Base-by-base conservation (phyloP, 495 filamentous ascomycete genomes). In the Penicillium goetzii region DNA sequence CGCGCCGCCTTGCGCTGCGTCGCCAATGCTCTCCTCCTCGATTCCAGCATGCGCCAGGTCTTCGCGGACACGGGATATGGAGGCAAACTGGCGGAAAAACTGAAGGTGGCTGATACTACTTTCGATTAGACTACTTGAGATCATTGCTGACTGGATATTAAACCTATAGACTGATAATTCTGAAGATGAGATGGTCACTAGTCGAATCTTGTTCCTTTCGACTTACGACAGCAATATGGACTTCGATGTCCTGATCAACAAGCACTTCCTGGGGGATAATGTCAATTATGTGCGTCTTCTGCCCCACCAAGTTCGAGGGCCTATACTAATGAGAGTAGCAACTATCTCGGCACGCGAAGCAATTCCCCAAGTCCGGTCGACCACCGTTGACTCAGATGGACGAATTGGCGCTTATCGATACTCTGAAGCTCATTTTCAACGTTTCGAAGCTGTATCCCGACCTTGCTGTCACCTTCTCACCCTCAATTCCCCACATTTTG, bases 341-440 rank as follows among this genome's bases (percentile, higher is more conserved):
- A 74, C 78, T 96, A 11, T 70, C 74, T 34, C 83, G 89, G 23
- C 92, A 96, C 68, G 84, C 90, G 11, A 83, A 82, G 56, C 79
- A 84, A 68, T 84, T 85, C 62, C 80, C 84, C 9, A 80, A 83
- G 68, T 74, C 74, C 2, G 76, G 77, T 10, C 68, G 70, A 30
- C 72, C 69, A 43, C 72, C 73, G 33, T 68, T 80, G 5, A 73
- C 86, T 30, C 84, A 89, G 3, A 90, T 92, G 81, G 88, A 90
- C 59, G 85, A 88, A 63, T 84, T 94, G 82, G 93, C 92, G 9
- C 79, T 99, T 5, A 83, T 80, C 0, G 96, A 99, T 70, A 92
- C 88, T 2, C 77, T 96, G 14, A 97, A 97, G 70, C 80, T 99
- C 47, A 75, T 97, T 8, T 99, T 96, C 78, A 97, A 97, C 73